Percentiles rank a stretch among this genome's conserved stretches.
These are phyloP conservation scores for Metschnikowia lochheadii DNA, from an alignment of 805 yeast species.

Conservation along the genomic window DNA sequence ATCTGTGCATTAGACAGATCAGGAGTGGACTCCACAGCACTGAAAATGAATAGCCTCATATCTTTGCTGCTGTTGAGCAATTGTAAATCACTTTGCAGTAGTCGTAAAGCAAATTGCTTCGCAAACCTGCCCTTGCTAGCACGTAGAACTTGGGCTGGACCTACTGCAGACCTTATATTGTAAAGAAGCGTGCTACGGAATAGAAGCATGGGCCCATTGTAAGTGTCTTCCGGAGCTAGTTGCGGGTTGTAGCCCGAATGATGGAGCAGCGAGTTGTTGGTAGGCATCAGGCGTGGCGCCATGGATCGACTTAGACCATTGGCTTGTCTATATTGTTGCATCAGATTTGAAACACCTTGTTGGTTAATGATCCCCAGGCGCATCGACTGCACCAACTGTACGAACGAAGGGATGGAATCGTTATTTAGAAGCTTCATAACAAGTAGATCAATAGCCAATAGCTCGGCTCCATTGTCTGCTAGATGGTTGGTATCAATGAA, in stretches of 20 bases:
- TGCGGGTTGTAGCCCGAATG: not conserved
- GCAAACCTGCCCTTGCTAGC: conserved; percentile 44
- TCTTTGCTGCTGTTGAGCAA: conserved; percentile 23
- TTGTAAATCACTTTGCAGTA: conserved; percentile 41
- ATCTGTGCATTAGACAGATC: conserved; percentile 31
- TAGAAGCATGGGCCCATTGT: conserved; percentile 39
- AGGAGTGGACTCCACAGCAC: conserved; percentile 41
- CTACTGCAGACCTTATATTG: conserved; percentile 42
- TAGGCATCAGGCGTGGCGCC: not conserved
- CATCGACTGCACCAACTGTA: conserved; percentile 25
- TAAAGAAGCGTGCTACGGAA: conserved; percentile 57
- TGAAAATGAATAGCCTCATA: conserved; percentile 46
- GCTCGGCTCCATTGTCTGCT: conserved; percentile 38
- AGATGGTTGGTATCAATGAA: conserved; percentile 41
- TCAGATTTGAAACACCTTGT: conserved; percentile 7
- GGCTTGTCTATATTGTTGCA: conserved; percentile 4
- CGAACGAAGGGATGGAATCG: conserved; percentile 37
- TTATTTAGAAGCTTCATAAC: conserved; percentile 35
- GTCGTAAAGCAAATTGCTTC: conserved; percentile 32
- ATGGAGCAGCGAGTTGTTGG: not conserved
- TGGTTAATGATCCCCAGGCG: conserved; percentile 22
- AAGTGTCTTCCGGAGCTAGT: not conserved
- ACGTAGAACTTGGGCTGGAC: conserved; percentile 43
- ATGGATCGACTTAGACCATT: not conserved
- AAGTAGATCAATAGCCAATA: conserved; percentile 43